phyloP scores from a whole-genome alignment of 164 flowering plant genomes.

The Sedum album region DNA sequence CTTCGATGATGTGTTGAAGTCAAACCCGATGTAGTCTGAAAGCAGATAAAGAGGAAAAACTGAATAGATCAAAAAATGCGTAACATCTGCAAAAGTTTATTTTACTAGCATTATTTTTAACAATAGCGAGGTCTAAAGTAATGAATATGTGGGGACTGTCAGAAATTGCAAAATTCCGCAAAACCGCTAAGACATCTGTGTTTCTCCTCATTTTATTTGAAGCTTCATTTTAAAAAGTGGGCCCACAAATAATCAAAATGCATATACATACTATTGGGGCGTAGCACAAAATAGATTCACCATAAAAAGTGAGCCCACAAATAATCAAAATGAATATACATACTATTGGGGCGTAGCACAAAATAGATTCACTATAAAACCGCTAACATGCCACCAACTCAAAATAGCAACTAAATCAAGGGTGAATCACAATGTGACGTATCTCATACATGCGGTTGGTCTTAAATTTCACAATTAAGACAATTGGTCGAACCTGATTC shows the following conservation, averaged over 20 bases:
- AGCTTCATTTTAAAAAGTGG: background rate
- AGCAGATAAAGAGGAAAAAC: background rate
- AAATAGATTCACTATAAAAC: background rate
- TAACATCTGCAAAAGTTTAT: background rate
- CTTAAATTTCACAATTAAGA: background rate
- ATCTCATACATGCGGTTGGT: background rate
- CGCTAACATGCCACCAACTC: background rate
- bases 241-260: background rate
- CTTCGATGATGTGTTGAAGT: slow-evolving; percentile 86
- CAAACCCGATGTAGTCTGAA: slow-evolving; percentile 77
- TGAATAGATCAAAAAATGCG: background rate
- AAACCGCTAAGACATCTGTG: background rate
- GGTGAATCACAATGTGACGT: background rate
- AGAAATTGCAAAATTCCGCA: background rate
- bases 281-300: background rate
- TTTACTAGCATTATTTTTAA: background rate
- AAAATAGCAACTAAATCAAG: background rate
- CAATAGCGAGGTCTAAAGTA: background rate
- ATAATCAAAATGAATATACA: background rate
- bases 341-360: background rate
- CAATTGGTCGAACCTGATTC: slow-evolving; percentile 54
- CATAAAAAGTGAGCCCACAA: background rate
- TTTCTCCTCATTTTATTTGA: background rate
- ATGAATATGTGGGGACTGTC: background rate
- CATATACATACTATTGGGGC: background rate